phyloP scores from a whole-genome alignment of 208 protist genomes.

The Giardia muris region DNA sequence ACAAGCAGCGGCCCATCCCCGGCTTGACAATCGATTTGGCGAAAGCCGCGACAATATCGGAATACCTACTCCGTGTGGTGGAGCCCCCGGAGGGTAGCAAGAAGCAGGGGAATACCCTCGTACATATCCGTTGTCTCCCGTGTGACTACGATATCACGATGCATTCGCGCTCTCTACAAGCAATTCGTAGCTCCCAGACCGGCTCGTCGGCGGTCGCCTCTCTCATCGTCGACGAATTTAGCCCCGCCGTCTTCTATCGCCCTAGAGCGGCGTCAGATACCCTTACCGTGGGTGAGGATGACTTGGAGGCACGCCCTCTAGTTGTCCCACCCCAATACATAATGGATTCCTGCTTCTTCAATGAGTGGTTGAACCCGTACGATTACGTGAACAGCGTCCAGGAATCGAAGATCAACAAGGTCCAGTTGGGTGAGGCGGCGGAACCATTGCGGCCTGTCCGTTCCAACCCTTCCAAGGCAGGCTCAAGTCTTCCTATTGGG shows the following conservation, averaged over 20 bases:
- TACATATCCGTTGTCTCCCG: background rate
- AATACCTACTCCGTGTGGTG: background rate
- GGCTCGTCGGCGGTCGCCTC: background rate
- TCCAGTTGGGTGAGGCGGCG: background rate
- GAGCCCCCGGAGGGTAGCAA: background rate
- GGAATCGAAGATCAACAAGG: background rate
- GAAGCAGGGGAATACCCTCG: background rate
- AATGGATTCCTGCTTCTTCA: constrained; percentile 15
- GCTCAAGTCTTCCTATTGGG: background rate
- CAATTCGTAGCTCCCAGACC: background rate
- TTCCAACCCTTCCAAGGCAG: background rate
- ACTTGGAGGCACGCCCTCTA: background rate
- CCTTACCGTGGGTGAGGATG: background rate
- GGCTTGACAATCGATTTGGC: background rate
- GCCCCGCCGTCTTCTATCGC: background rate
- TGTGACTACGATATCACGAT: constrained; percentile 10
- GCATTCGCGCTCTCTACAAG: background rate
- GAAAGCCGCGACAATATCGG: background rate
- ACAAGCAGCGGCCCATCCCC: background rate
- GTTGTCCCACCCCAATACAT: background rate
- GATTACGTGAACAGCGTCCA: constrained; percentile 13
- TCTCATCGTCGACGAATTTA: background rate
- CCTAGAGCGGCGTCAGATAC: background rate
- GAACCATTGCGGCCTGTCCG: background rate
- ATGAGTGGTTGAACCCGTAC: background rate